Percentiles rank a stretch among this genome's conserved stretches.
Evolutionary conservation across 2,329 filamentous ascomycete genomes (phyloP).

Genomic region (Knufia fluminis): DNA sequence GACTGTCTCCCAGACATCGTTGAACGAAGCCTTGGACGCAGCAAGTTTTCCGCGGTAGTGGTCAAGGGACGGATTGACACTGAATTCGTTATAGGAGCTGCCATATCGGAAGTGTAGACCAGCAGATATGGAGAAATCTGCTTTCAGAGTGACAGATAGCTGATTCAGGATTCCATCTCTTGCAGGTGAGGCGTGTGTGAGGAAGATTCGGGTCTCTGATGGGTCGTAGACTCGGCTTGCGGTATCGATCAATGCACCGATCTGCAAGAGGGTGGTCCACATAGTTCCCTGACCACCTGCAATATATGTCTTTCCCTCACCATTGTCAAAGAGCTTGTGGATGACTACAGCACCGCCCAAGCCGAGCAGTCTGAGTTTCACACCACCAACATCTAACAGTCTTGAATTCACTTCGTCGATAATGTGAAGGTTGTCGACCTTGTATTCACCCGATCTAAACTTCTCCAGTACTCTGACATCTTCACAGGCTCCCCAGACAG

Average conservation of each 20-base stretch:
- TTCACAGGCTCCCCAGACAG: constrained; percentile 97
- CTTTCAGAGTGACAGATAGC: constrained; percentile 92
- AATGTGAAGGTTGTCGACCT: constrained; percentile 93
- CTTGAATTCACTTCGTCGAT: constrained; percentile 97
- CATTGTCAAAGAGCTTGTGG: constrained; percentile 99
- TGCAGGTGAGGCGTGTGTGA: constrained; percentile 93
- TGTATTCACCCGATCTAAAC: constrained; percentile 95
- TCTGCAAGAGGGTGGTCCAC: constrained; percentile 97
- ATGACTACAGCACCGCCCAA: constrained; percentile 95
- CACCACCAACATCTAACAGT: constrained; percentile 85
- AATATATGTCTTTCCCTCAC: constrained; percentile 94
- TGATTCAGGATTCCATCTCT: constrained; percentile 96
- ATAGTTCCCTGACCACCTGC: constrained; percentile 97
- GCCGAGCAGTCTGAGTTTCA: constrained; percentile 88
- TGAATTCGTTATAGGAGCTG: constrained; percentile 99
- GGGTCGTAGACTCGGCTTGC: constrained; percentile 97
- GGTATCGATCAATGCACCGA: constrained; percentile 96
- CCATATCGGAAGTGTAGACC: constrained; percentile 97
- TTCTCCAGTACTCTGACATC: constrained; percentile 96
- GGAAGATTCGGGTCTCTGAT: constrained; percentile 90
- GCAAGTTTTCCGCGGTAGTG: constrained; percentile 98
- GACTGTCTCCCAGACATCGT: constrained; percentile 98
- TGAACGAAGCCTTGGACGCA: constrained; percentile 96
- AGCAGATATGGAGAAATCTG: constrained; percentile 95
- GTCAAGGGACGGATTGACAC: constrained; percentile 93